Evolutionary conservation across 495 filamentous ascomycete species (phyloP).

Genomic region (Parachaetomium inaequale): DNA sequence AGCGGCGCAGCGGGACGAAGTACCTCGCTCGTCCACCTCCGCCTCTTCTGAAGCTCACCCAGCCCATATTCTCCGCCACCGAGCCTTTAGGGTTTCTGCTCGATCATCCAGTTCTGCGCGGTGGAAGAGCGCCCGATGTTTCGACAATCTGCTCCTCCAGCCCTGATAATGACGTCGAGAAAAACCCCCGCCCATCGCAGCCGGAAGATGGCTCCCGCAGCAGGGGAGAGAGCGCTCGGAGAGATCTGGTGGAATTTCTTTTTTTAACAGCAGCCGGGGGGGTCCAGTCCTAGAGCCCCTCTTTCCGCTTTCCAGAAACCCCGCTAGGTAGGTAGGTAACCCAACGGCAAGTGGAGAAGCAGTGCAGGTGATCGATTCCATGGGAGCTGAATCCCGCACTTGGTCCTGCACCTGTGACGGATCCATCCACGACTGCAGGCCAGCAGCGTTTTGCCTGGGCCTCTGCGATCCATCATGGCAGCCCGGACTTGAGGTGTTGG

Average conservation of each 20-base stretch:
- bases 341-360: neutral
- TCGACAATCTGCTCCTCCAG: neutral
- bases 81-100: too few species aligned
- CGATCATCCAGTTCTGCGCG: neutral
- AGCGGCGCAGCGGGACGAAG: neutral
- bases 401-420: neutral
- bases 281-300: neutral
- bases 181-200: neutral
- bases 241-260: constrained; percentile 10
- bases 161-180: neutral
- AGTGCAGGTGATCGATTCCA: constrained; percentile 4
- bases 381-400: neutral
- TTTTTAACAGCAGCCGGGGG: constrained; percentile 12
- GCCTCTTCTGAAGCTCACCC: too few species aligned
- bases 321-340: too few species aligned
- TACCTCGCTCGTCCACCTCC: too few species aligned
- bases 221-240: neutral
- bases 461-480: neutral
- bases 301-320: constrained; percentile 2
- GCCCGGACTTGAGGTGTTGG: neutral
- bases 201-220: neutral
- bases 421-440: neutral
- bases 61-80: too few species aligned
- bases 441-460: neutral
- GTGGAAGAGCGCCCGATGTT: neutral